Percentiles rank a stretch among this genome's conserved stretches.
Conservation (phyloP, 768 basidiomycete species). For the Termitomyces sp. region DNA sequence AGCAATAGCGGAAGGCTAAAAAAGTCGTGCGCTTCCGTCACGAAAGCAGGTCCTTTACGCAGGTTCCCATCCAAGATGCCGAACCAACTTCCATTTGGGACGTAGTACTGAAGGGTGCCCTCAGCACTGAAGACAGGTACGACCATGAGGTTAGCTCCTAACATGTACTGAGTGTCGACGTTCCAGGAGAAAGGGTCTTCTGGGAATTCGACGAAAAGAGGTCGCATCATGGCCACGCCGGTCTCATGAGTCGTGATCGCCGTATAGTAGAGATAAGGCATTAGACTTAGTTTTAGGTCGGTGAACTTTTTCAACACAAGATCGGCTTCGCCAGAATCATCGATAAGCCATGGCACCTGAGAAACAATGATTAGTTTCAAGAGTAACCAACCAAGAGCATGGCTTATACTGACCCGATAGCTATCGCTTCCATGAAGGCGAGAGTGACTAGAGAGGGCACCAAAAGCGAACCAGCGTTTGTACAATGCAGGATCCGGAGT, state of each 20-base stretch:
- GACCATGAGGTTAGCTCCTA: slow-evolving; percentile 29
- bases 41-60: slow-evolving; percentile 27
- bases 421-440: slow-evolving; percentile 46
- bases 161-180: slow-evolving; percentile 33
- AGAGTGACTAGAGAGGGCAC: slow-evolving; percentile 38
- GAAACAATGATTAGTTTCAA: background rate
- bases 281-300: slow-evolving; percentile 41
- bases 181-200: slow-evolving; percentile 30
- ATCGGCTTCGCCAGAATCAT: slow-evolving; percentile 36
- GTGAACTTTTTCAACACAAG: slow-evolving; percentile 36
- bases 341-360: slow-evolving; percentile 45
- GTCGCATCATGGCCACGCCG: slow-evolving; percentile 33
- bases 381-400: background rate
- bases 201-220: slow-evolving; percentile 34
- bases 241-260: slow-evolving; percentile 30
- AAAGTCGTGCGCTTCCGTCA: slow-evolving; percentile 28
- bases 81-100: slow-evolving; percentile 31
- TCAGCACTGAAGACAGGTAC: slow-evolving; percentile 31
- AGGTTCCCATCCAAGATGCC: slow-evolving; percentile 28
- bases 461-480: slow-evolving; percentile 47
- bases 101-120: slow-evolving; percentile 27
- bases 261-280: slow-evolving; percentile 41
- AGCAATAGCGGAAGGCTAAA: slow-evolving; percentile 28
- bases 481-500: slow-evolving; percentile 38
- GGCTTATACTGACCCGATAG: slow-evolving; percentile 35